Conservation (phyloP, 2,329 filamentous ascomycete species). For the Aureobasidium musti region DNA sequence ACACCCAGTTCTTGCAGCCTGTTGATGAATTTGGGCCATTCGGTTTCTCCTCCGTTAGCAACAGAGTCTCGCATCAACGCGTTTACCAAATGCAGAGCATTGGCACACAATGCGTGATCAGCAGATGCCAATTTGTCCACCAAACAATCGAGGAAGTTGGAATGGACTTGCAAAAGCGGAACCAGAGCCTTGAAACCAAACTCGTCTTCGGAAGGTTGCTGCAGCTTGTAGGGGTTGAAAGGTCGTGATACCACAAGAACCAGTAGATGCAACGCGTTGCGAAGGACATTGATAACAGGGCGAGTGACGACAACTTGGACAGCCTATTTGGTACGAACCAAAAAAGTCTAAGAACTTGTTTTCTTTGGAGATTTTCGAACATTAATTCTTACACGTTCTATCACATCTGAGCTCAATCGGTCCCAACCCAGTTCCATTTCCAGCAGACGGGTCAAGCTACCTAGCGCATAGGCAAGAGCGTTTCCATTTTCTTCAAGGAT, state of each 20-base stretch:
- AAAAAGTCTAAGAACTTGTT: slow-evolving; percentile 26
- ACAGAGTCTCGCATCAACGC: slow-evolving; percentile 91
- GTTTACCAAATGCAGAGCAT: slow-evolving; percentile 93
- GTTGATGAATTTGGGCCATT: slow-evolving; percentile 97
- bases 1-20: slow-evolving; percentile 87
- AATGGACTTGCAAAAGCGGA: slow-evolving; percentile 85
- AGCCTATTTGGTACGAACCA: slow-evolving; percentile 48
- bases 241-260: slow-evolving; percentile 91
- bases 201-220: slow-evolving; percentile 58
- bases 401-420: slow-evolving; percentile 72
- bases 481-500: slow-evolving; percentile 87
- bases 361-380: background rate
- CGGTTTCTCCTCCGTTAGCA: slow-evolving; percentile 71
- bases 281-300: slow-evolving; percentile 93
- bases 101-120: slow-evolving; percentile 93
- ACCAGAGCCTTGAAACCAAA: slow-evolving; percentile 92
- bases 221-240: slow-evolving; percentile 38
- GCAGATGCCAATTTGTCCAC: slow-evolving; percentile 89
- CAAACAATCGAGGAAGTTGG: slow-evolving; percentile 91
- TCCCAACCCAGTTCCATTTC: slow-evolving; percentile 99
- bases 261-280: slow-evolving; percentile 94
- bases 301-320: slow-evolving; percentile 94
- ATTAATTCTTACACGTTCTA: slow-evolving; percentile 59
- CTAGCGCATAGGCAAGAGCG: slow-evolving; percentile 91
- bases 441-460: slow-evolving; percentile 80